Evolutionary conservation across 768 basidiomycete genomes (phyloP).

Genomic region (Tylopilus rubrobrunneus): DNA sequence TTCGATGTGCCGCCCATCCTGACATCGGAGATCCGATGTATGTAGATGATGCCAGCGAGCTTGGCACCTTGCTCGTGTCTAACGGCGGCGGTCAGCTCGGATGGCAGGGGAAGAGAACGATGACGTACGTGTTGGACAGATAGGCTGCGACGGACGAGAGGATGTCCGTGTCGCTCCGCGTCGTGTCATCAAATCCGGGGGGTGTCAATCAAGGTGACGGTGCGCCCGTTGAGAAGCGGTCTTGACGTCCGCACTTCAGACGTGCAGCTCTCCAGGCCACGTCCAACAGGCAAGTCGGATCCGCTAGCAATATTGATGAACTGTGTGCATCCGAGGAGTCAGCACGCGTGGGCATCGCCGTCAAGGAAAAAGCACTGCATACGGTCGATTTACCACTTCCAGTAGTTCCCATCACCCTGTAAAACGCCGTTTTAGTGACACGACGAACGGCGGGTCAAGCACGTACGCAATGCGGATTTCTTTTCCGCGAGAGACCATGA

Average conservation of each 20-base stretch:
- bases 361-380: constrained; percentile 1
- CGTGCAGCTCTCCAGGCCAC: constrained; percentile 49
- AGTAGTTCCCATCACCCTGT: constrained; percentile 34
- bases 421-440: not conserved
- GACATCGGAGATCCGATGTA: constrained; percentile 52
- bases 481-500: constrained; percentile 26
- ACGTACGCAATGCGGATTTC: constrained; percentile 34
- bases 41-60: constrained; percentile 51
- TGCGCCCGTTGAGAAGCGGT: constrained; percentile 44
- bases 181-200: constrained; percentile 60
- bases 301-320: constrained; percentile 55
- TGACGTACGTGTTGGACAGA: constrained; percentile 30
- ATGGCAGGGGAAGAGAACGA: not conserved
- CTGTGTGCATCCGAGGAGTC: constrained; percentile 26
- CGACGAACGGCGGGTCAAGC: not conserved
- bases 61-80: constrained; percentile 35
- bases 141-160: constrained; percentile 46
- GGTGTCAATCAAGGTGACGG: constrained; percentile 52
- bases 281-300: constrained; percentile 43
- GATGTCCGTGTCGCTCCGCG: constrained; percentile 46
- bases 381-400: constrained; percentile 38
- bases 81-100: not conserved
- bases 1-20: constrained; percentile 49
- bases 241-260: constrained; percentile 39
- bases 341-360: not conserved